Conservation (phyloP, 805 yeast species). For the Candida pseudofarinosa region DNA sequence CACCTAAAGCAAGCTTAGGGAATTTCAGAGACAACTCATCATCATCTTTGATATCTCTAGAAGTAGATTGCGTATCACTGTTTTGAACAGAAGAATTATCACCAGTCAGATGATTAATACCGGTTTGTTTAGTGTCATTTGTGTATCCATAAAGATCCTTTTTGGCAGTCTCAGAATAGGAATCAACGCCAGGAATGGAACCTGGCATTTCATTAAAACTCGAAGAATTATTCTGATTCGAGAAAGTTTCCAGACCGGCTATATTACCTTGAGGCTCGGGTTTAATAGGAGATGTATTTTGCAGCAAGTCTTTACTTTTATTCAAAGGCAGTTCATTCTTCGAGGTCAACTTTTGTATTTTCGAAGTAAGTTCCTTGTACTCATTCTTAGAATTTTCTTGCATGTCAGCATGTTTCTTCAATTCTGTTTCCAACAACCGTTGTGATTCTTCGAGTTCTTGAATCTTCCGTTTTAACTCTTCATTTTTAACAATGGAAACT, state of each 20-base stretch:
- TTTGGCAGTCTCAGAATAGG: not conserved
- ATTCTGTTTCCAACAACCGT: constrained; percentile 19
- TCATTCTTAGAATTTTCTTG: not conserved
- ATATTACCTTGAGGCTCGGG: not conserved
- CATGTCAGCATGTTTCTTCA: constrained; percentile 7
- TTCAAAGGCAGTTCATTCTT: not conserved
- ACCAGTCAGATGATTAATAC: constrained; percentile 6
- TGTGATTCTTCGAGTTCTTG: constrained; percentile 22
- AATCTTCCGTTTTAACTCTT: constrained; percentile 31
- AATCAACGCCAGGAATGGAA: not conserved
- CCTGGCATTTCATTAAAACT: not conserved
- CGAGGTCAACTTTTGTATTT: not conserved
- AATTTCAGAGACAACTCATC: constrained; percentile 20
- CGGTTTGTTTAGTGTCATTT: too few relatives aligned
- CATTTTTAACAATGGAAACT: constrained; percentile 49
- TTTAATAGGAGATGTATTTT: not conserved
- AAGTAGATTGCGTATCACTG: not conserved
- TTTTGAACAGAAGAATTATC: not conserved
- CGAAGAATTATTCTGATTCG: not conserved
- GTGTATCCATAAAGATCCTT: too few relatives aligned
- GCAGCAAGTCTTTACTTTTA: not conserved
- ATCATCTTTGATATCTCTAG: not conserved
- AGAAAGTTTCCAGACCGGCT: not conserved
- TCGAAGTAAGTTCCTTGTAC: not conserved
- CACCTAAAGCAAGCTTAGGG: constrained; percentile 30